Conservation (phyloP, 106 monocot genomes). For the Phalaenopsis equestris region DNA sequence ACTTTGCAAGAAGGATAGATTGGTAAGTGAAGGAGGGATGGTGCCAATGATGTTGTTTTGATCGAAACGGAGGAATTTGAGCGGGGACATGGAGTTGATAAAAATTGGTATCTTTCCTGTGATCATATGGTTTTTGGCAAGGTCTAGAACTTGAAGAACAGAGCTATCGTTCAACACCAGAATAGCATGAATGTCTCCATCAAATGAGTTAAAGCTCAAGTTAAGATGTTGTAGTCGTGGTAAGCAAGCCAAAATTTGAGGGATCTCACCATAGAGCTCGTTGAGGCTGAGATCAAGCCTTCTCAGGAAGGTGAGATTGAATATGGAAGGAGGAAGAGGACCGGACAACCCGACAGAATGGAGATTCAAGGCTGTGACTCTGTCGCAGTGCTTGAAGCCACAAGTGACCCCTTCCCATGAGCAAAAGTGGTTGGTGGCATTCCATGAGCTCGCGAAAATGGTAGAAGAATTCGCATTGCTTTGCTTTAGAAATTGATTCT, state of each 20-base stretch:
- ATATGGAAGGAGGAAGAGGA: slow-evolving; percentile 22
- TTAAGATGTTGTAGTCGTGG: slow-evolving; percentile 21
- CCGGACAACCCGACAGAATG: slow-evolving; percentile 16
- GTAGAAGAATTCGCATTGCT: neutral
- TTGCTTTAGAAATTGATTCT: neutral
- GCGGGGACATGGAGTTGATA: neutral
- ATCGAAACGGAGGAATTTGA: neutral
- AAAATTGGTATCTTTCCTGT: slow-evolving; percentile 13
- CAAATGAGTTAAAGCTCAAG: slow-evolving; percentile 20
- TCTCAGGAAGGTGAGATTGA: slow-evolving; percentile 38
- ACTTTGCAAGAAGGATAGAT: neutral
- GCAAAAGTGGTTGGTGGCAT: slow-evolving; percentile 25
- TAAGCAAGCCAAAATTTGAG: slow-evolving; percentile 19
- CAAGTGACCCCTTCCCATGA: slow-evolving; percentile 38
- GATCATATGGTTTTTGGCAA: slow-evolving; percentile 3
- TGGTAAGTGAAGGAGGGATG: slow-evolving; percentile 8
- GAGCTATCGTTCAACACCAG: neutral
- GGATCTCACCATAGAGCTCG: slow-evolving; percentile 14
- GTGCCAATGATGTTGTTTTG: neutral
- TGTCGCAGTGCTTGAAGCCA: neutral
- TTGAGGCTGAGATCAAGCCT: slow-evolving; percentile 20
- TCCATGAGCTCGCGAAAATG: slow-evolving; percentile 20
- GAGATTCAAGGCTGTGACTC: slow-evolving; percentile 22
- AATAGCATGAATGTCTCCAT: slow-evolving; percentile 11
- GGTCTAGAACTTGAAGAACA: neutral